Conservation (phyloP, 2,329 filamentous ascomycete genomes). For the Coniochaeta ligniaria region DNA sequence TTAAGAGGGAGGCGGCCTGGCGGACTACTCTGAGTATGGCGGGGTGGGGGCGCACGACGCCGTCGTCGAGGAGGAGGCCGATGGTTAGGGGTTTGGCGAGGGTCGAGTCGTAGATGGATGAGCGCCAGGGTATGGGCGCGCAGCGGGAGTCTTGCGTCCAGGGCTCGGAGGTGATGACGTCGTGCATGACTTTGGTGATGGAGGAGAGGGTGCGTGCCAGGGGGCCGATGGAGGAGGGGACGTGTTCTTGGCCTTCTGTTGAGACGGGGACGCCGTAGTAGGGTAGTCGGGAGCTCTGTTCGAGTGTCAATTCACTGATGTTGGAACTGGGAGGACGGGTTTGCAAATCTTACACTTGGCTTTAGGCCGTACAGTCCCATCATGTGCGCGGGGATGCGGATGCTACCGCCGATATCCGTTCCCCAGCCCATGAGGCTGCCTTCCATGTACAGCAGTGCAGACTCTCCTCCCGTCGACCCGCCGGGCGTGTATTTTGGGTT, state of each 20-base stretch:
- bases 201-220: constrained; percentile 45
- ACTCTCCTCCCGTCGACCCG: constrained; percentile 35
- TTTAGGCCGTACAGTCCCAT: constrained; percentile 36
- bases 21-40: no score
- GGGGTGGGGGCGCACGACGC: no score
- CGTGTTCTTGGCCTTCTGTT: constrained; percentile 57
- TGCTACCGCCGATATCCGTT: constrained; percentile 44
- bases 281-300: constrained; percentile 47
- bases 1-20: no score
- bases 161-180: constrained; percentile 36
- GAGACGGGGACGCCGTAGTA: constrained; percentile 53
- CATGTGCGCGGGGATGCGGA: constrained; percentile 33
- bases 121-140: constrained; percentile 45
- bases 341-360: constrained; percentile 28
- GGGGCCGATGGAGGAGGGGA: constrained; percentile 56
- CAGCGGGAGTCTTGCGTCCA: constrained; percentile 50
- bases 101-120: constrained; percentile 27
- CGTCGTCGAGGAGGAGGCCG: no score
- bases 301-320: neutral
- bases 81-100: no score
- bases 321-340: constrained; percentile 22
- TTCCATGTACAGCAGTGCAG: constrained; percentile 27
- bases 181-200: constrained; percentile 38
- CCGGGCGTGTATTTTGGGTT: constrained; percentile 29
- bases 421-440: constrained; percentile 39